Evolutionary conservation across 768 basidiomycete genomes (phyloP).

Genomic region (Phylloporus sp.): DNA sequence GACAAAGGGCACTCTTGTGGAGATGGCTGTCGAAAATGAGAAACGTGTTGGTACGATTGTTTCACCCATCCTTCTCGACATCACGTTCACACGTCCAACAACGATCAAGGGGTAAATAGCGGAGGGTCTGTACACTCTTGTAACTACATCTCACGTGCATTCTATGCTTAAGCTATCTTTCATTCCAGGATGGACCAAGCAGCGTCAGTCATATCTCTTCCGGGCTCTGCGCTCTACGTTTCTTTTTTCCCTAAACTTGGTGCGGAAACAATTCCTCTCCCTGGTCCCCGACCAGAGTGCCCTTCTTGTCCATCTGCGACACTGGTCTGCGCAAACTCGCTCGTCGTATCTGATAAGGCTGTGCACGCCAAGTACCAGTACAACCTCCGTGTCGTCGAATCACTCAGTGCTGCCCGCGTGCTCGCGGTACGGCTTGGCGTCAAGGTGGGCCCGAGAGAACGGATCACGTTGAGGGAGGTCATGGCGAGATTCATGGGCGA

Average conservation of each 20-base stretch:
- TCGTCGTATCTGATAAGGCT: conserved; percentile 77
- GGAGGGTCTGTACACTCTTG: conserved; percentile 52
- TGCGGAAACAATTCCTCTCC: conserved; percentile 64
- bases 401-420: conserved; percentile 71
- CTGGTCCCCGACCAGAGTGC: conserved; percentile 27
- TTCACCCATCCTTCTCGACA: neutral
- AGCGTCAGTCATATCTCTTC: conserved; percentile 72
- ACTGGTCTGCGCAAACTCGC: conserved; percentile 42
- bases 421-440: conserved; percentile 59
- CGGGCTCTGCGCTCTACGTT: conserved; percentile 71
- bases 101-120: conserved; percentile 56
- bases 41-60: conserved; percentile 59
- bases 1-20: conserved; percentile 67
- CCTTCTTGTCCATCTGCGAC: conserved; percentile 24
- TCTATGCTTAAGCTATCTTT: conserved; percentile 3
- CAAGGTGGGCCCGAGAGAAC: conserved; percentile 33
- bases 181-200: conserved; percentile 79
- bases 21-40: conserved; percentile 81
- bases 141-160: neutral
- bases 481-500: conserved; percentile 53
- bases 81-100: conserved; percentile 1
- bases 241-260: conserved; percentile 72
- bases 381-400: conserved; percentile 91
- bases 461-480: conserved; percentile 63
- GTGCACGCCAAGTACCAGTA: conserved; percentile 72